Conservation (phyloP, 1,284 basidiomycete species). For the Ustilago curta region DNA sequence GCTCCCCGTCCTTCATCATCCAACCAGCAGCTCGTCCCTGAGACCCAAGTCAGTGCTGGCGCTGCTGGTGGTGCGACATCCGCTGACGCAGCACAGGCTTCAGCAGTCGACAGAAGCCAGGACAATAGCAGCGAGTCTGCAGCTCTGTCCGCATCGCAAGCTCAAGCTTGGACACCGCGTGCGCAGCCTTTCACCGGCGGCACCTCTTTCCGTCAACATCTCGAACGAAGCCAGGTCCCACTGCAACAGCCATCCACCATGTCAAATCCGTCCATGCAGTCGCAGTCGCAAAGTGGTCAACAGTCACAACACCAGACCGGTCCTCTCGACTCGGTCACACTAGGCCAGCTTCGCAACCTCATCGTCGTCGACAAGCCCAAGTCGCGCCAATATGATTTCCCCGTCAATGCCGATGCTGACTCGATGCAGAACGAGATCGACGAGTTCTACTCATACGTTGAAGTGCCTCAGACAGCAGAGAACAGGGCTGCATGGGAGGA, state of each 20-base stretch:
- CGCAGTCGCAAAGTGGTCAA: constrained; percentile 19
- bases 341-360: constrained; percentile 56
- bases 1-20: constrained; percentile 5
- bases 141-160: constrained; percentile 5
- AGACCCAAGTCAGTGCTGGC: background rate
- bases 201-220: constrained; percentile 37
- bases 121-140: constrained; percentile 3
- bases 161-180: constrained; percentile 7
- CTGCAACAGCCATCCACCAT: constrained; percentile 23
- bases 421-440: constrained; percentile 94
- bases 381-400: constrained; percentile 56
- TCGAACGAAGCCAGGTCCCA: constrained; percentile 34
- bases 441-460: constrained; percentile 98
- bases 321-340: constrained; percentile 54
- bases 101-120: background rate
- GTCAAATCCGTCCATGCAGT: constrained; percentile 23
- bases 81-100: constrained; percentile 1
- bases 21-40: background rate
- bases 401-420: constrained; percentile 79
- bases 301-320: constrained; percentile 32
- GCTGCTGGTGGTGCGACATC: background rate
- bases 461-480: constrained; percentile 89
- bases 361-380: constrained; percentile 52
- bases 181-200: constrained; percentile 20
- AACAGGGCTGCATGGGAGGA: constrained; percentile 88